Conservation (phyloP, 2,329 filamentous ascomycete genomes). For the Cercospora sp. region DNA sequence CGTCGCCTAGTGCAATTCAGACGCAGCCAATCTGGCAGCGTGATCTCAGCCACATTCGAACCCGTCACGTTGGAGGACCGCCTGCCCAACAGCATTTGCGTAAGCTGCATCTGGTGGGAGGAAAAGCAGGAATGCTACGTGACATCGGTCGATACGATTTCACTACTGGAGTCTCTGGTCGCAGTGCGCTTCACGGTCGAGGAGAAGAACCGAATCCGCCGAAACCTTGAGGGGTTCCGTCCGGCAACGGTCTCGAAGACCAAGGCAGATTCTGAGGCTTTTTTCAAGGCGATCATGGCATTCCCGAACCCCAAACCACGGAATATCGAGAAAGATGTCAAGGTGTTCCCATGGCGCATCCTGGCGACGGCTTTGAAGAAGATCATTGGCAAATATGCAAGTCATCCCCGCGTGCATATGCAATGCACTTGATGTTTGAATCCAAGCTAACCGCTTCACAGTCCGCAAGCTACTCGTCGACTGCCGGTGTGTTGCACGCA, state of each 20-base stretch:
- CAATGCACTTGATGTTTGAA: constrained; percentile 26
- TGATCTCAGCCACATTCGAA: constrained; percentile 77
- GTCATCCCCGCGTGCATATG: constrained; percentile 43
- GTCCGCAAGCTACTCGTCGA: constrained; percentile 70
- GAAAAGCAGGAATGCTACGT: constrained; percentile 90
- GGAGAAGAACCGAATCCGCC: constrained; percentile 96
- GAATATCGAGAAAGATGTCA: constrained; percentile 99
- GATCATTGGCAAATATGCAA: constrained; percentile 94
- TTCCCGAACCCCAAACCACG: constrained; percentile 93
- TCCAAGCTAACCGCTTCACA: constrained; percentile 44
- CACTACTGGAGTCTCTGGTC: constrained; percentile 87
- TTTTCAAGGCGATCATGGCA: constrained; percentile 99
- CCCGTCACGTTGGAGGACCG: constrained; percentile 77
- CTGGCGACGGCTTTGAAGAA: constrained; percentile 87
- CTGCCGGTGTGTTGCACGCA: constrained; percentile 52
- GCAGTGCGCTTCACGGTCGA: constrained; percentile 87
- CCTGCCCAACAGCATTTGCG: constrained; percentile 81
- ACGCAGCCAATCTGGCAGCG: constrained; percentile 77
- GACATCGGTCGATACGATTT: constrained; percentile 95
- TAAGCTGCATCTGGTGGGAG: constrained; percentile 97
- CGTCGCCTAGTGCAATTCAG: constrained; percentile 86
- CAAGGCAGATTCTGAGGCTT: constrained; percentile 89
- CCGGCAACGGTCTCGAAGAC: constrained; percentile 91
- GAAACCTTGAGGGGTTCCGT: constrained; percentile 92
- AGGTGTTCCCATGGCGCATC: constrained; percentile 96